A percentile compares a stretch with the other conserved stretches of the same genome.
These are phyloP conservation scores for Magnaporthales sp. DNA, from an alignment of 2,329 filamentous ascomycete genomes.

Conservation along the genomic window DNA sequence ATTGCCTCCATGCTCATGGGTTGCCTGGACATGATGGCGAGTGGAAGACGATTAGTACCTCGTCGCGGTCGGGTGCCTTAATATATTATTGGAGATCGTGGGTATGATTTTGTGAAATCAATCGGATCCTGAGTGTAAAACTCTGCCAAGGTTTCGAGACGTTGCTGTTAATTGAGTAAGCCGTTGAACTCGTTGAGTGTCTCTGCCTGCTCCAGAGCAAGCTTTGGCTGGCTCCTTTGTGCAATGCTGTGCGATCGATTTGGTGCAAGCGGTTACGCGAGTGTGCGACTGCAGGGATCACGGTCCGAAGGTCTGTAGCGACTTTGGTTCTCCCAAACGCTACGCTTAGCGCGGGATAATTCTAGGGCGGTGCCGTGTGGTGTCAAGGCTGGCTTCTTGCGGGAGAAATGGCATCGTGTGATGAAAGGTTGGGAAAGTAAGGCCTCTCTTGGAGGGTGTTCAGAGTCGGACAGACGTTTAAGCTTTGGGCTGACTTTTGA, in stretches of 20 bases:
- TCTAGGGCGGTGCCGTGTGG: neutral
- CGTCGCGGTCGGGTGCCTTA: neutral
- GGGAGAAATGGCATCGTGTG: slow-evolving; percentile 4
- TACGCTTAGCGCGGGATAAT: slow-evolving; percentile 4
- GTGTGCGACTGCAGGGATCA: neutral
- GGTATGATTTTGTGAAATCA: neutral
- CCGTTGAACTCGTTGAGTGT: neutral
- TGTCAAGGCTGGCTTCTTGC: slow-evolving; percentile 3
- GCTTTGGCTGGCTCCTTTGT: neutral
- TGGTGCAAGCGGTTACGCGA: neutral
- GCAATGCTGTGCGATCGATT: neutral
- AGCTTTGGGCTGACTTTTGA: neutral
- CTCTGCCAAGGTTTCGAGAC: neutral
- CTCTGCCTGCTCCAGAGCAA: neutral
- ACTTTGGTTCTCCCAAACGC: neutral
- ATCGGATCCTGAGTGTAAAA: neutral
- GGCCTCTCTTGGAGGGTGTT: neutral
- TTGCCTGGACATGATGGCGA: slow-evolving; percentile 23
- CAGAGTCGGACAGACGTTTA: neutral
- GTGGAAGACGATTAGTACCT: neutral
- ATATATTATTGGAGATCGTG: neutral
- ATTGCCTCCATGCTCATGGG: slow-evolving; percentile 69
- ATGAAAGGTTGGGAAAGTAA: neutral
- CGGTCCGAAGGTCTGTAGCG: neutral
- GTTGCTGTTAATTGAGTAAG: neutral